Evolutionary conservation across 352 stramenopile genomes (phyloP).

Genomic region (Globisporangium yorkense): DNA sequence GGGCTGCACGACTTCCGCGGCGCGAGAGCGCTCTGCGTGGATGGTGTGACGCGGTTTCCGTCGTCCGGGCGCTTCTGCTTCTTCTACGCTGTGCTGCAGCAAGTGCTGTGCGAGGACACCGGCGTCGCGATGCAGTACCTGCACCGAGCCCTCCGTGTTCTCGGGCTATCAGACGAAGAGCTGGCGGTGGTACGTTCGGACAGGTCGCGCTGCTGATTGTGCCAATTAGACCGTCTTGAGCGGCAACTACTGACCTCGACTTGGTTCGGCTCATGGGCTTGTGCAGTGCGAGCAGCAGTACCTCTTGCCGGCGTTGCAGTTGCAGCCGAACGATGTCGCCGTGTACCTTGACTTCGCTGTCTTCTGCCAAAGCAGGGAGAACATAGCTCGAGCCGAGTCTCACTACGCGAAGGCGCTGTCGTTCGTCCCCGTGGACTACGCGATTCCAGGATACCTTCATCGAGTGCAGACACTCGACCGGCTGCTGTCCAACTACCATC

Average conservation of each 20-base stretch:
- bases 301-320: conserved; percentile 42
- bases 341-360: conserved; percentile 50
- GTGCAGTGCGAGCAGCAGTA: conserved; percentile 41
- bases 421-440: conserved; percentile 35
- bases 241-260: background rate
- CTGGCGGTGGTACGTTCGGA: conserved; percentile 24
- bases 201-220: too few species aligned
- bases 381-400: conserved; percentile 38
- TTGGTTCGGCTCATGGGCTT: background rate
- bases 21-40: conserved; percentile 25
- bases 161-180: conserved; percentile 20
- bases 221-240: too few species aligned
- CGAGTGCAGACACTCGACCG: conserved; percentile 51
- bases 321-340: conserved; percentile 42
- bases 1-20: conserved; percentile 41
- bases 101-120: conserved; percentile 37
- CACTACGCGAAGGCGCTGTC: conserved; percentile 44
- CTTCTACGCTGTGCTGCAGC: conserved; percentile 34
- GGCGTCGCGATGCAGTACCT: conserved; percentile 29
- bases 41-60: conserved; percentile 32
- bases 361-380: conserved; percentile 38
- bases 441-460: conserved; percentile 51
- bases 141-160: conserved; percentile 15
- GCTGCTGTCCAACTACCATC: conserved; percentile 63
- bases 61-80: conserved; percentile 32